Percentiles rank a stretch among this genome's conserved stretches.
These are phyloP conservation scores for Saraca asoca DNA, from an alignment of 331 rosid species.

Conservation along the genomic window DNA sequence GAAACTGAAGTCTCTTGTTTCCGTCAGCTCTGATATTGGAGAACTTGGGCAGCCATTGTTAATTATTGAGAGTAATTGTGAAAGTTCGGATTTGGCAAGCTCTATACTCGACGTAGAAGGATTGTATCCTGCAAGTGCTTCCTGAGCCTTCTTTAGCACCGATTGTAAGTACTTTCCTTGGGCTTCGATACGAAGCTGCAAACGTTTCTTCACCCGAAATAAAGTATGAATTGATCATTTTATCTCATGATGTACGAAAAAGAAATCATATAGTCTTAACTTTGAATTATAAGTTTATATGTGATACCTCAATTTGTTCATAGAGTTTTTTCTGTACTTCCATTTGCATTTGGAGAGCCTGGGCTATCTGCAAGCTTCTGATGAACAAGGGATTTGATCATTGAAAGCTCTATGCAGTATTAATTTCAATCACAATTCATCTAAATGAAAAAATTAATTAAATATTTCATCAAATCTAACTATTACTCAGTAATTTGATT, in stretches of 20 bases:
- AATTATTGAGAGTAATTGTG: slow-evolving; percentile 72
- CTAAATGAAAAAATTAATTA: no score
- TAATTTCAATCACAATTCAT: not conserved
- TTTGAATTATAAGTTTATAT: slow-evolving; percentile 1
- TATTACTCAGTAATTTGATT: slow-evolving; percentile 68
- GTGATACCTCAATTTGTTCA: slow-evolving; percentile 80
- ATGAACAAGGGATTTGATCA: slow-evolving; percentile 42
- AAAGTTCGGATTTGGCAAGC: slow-evolving; percentile 73
- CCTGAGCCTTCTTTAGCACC: slow-evolving; percentile 77
- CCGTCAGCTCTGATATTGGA: slow-evolving; percentile 76
- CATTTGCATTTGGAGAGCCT: slow-evolving; percentile 85
- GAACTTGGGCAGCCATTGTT: slow-evolving; percentile 63
- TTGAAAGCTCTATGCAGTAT: slow-evolving; percentile 24
- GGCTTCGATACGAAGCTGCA: slow-evolving; percentile 88
- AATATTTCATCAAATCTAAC: slow-evolving; percentile 39
- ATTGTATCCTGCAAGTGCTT: slow-evolving; percentile 67
- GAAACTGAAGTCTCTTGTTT: slow-evolving; percentile 42
- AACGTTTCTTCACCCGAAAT: slow-evolving; percentile 79
- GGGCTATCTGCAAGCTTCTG: slow-evolving; percentile 69
- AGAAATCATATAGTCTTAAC: not conserved
- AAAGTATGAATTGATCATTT: not conserved
- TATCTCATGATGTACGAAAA: not conserved
- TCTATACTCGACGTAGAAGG: slow-evolving; percentile 67
- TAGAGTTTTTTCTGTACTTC: slow-evolving; percentile 73
- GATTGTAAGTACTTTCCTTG: slow-evolving; percentile 90